Base-by-base conservation (phyloP, 768 basidiomycete species). In the Russula abietina region DNA sequence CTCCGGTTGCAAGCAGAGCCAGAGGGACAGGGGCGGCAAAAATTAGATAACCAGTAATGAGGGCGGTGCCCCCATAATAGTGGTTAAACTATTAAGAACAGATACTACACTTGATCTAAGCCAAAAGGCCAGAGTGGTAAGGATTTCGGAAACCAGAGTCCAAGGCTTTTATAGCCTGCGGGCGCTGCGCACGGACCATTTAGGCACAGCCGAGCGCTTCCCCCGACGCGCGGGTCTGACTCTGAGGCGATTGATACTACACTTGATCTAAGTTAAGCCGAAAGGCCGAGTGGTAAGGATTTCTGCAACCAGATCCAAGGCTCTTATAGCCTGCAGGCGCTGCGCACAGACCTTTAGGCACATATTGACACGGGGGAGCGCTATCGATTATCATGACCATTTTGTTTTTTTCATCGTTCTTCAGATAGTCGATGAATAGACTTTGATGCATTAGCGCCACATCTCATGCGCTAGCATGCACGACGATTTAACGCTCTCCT, bases 91-190 rank as follows among this genome's bases (percentile, higher is more conserved):
- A 83, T 84, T 84, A 88, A 90, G 87, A 89, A 90, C 89, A 91
- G 88, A 90, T 91, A 91, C 89, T 90, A 91, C 89, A 91, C 89
- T 90, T 90, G 88, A 90, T 91, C 89, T 89, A 90, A 91, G 89
- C 89, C 88, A 90, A 89, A 88, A 89, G 88, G 87, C 87, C 87
- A 88, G 87, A 89, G 87, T 88, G 87, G 87, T 87, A 79, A 85
- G 68, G 76, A 65, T 32, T 60, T 24, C 24, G 28, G 30, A 0
- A 0, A 22, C 14, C 32, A 33, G 26, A 10, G 36, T 10, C 39
- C 55, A 4, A 4, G 1, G 26, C 0, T 67, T 66, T 30, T 66
- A 65, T 66, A 66, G 46, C 1, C 7, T 1, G 11, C 4, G 19
- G 14, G 12, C n/a, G 3, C 11, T 17, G 65, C 62, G 65, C 65